Base-by-base conservation (phyloP, 768 basidiomycete genomes). In the Leccinum subtestaceum region DNA sequence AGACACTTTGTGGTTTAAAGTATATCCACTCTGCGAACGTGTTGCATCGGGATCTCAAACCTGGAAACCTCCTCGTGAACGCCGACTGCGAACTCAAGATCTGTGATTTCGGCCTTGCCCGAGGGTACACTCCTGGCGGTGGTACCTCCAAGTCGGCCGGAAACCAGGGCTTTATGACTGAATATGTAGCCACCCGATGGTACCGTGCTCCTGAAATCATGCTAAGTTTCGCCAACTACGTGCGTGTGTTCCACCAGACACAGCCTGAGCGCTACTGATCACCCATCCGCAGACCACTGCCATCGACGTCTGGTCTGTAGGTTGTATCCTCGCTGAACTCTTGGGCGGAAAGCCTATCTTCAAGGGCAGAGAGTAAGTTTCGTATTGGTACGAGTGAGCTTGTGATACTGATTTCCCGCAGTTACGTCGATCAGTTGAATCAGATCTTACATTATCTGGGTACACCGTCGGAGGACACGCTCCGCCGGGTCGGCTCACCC, bases 121-220 rank as follows among this genome's bases (percentile, higher is more conserved):
- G 95, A 70, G 95, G 95, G 3, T 96, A 95, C 74, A 93, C 89
- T 21, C 93, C 93, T 4, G 91, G 89, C 19, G 83, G 87, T 49
- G 88, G 89, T 34, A 84, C 83, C 36, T 87, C 84, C 54, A 85
- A 81, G 63, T 81, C 86, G 1, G 85, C 88, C 21, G 87, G 88
- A 38, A 90, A 91, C 67, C 89, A 89, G 68, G 96, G 96, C 0
- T 98, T 98, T 77, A 98, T 98, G 96, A 98, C 97, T 0, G 97
- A 98, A 76, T 98, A 96, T 72, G 91, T 98, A 32, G 96, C 96
- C n/a, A 99, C 96, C 8, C 82, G 96, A 57, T 98, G 96, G 96
- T 99, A 99, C 72, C 82, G 96, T 36, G 96, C 96, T 21, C 96
- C 97, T 0, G 97, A 99, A 77, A 99, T 98, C 75, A 99, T 98